Conservation (phyloP, 1,284 basidiomycete genomes). For the Cryptococcus floricola region DNA sequence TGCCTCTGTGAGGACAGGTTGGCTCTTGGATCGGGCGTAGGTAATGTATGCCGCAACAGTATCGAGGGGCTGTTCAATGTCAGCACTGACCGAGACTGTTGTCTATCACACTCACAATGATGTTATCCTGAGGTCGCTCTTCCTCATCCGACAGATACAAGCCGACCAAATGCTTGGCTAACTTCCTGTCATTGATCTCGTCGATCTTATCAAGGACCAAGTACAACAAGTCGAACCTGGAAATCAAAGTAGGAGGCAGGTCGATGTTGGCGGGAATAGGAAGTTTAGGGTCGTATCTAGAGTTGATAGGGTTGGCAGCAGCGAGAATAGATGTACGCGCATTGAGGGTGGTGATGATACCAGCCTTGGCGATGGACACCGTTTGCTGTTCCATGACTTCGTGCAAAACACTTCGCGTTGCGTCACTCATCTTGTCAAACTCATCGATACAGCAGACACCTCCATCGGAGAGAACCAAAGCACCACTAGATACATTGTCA, state of each 20-base stretch:
- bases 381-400: constrained; percentile 99
- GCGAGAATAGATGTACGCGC: constrained; percentile 95
- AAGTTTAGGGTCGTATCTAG: constrained; percentile 85
- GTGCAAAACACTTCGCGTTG: constrained; percentile 91
- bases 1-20: constrained; percentile 82
- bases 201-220: constrained; percentile 94
- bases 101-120: constrained; percentile 60
- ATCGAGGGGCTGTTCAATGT: constrained; percentile 65
- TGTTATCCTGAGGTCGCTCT: constrained; percentile 63
- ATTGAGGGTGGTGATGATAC: constrained; percentile 97
- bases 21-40: constrained; percentile 82
- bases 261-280: constrained; percentile 84
- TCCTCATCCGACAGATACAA: constrained; percentile 91
- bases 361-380: constrained; percentile 98
- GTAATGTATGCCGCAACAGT: constrained; percentile 92
- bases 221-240: constrained; percentile 96
- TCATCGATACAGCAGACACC: constrained; percentile 99
- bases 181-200: constrained; percentile 77
- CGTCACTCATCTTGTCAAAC: constrained; percentile 99
- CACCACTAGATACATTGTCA: constrained; percentile 61
- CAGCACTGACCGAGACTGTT: not conserved
- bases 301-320: constrained; percentile 94
- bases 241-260: constrained; percentile 94
- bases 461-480: constrained; percentile 92
- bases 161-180: constrained; percentile 89